Base-by-base conservation (phyloP, 768 basidiomycete species). In the Agaricus subrufescens region DNA sequence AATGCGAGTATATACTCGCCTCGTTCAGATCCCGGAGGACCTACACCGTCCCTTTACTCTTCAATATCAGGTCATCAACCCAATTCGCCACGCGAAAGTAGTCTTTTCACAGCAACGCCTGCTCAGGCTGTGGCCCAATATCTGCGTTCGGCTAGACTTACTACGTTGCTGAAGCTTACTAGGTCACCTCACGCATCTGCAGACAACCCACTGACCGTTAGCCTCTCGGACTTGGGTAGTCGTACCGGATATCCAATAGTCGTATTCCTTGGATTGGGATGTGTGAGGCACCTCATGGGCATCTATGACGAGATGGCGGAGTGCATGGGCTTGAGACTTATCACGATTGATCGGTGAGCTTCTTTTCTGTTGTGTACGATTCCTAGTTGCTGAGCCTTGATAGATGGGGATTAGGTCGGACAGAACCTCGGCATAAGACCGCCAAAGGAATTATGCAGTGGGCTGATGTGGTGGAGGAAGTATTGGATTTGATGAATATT, bases 301-400 rank as follows among this genome's bases (percentile, higher is more conserved):
- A 72, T 98, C 47, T 98, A 94, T 67, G 96, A 98, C 68, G 96
- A 99, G 66, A 89, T 98, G 84, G 96, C 96, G 3, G 84, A 87
- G 58, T 89, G 87, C 56, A 71, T 96, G 56, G 87, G 87, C 4
- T 77, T 99, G 37, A 77, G 96, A 54, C 75, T 99, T 52, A 94
- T 99, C 63, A 95, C 94, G 46, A 87, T 99, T 61, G 96, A 99
- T 70, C 82, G 96, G 81, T 93, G 67, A 60, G 79, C 70, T 9
- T 38, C 40, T 59, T 48, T 31, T 37, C 14, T n/a, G 34, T 46
- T 38, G 39, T 52, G 14, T 29, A 51, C 61, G 60, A 62, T 45
- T 27, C 19, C 43, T 56, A 39, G 54, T 43, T 59, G 54, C 64
- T 29, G 49, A 46, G 19, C 51, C 34, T 57, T 37, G 34, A 66